phyloP scores from a whole-genome alignment of 75 land plant genomes.

The Picea sitchensis region DNA sequence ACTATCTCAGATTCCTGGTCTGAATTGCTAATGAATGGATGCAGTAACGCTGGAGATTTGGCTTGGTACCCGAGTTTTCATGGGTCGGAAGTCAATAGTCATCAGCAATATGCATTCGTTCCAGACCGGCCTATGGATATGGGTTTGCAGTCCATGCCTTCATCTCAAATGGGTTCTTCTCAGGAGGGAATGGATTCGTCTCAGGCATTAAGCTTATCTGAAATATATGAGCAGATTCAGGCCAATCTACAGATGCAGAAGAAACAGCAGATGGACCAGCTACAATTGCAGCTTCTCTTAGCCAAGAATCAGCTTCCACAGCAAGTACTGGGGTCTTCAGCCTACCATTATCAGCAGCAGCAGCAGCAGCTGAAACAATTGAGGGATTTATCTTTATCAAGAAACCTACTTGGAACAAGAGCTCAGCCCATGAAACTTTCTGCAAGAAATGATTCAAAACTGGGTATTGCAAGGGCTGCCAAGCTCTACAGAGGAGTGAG shows the following conservation, averaged over 20 bases:
- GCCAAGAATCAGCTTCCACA: too few relatives aligned
- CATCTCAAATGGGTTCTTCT: constrained; percentile 3
- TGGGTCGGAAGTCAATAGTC: neutral
- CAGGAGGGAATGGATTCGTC: neutral
- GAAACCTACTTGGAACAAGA: neutral
- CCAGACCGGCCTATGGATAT: neutral
- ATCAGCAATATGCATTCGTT: neutral
- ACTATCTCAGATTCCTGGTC: neutral
- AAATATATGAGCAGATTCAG: constrained; percentile 9
- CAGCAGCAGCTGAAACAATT: constrained; percentile 1
- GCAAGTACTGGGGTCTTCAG: too few relatives aligned
- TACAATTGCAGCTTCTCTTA: neutral
- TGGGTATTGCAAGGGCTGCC: neutral
- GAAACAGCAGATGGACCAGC: constrained; percentile 6
- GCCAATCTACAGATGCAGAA: neutral
- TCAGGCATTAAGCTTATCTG: neutral
- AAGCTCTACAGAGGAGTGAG: constrained; percentile 79
- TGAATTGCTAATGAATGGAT: neutral
- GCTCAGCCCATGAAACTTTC: constrained; percentile 14
- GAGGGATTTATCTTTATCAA: neutral
- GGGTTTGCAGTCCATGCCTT: neutral
- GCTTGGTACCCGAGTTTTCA: constrained; percentile 6
- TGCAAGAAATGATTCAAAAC: neutral
- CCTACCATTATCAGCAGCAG: neutral
- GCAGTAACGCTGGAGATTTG: constrained; percentile 1